phyloP scores from a whole-genome alignment of 2,329 filamentous ascomycete genomes.

The Alternaria ethzedia region DNA sequence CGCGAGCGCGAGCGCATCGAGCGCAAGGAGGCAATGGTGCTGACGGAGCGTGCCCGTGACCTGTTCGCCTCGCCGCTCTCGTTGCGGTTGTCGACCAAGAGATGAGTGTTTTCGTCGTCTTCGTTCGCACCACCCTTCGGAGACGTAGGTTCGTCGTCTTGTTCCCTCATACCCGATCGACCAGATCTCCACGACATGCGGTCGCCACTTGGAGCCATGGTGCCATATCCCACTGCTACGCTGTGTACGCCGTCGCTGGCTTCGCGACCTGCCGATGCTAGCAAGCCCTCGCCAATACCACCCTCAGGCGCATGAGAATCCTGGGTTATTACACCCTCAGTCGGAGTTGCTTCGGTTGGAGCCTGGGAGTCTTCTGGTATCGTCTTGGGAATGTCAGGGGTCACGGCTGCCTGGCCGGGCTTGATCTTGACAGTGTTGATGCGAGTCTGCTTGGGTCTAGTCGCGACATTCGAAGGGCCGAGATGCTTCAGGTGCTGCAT shows the following conservation, averaged over 20 bases:
- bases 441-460: conserved; percentile 64
- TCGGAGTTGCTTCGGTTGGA: conserved; percentile 20
- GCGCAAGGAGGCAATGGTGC: conserved; percentile 43
- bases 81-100: conserved; percentile 25
- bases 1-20: conserved; percentile 31
- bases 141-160: conserved; percentile 29
- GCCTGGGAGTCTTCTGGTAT: conserved; percentile 50
- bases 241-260: conserved; percentile 72
- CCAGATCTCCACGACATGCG: conserved; percentile 40
- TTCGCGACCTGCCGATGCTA: conserved; percentile 61
- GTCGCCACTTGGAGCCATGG: conserved; percentile 42
- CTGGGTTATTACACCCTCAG: conserved; percentile 15
- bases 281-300: conserved; percentile 61
- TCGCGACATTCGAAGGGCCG: conserved; percentile 68
- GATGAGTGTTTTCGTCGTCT: conserved; percentile 21
- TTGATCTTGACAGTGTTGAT: conserved; percentile 71
- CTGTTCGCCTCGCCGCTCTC: conserved; percentile 9
- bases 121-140: conserved; percentile 26
- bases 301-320: conserved; percentile 53
- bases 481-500: conserved; percentile 67
- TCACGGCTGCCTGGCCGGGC: conserved; percentile 64
- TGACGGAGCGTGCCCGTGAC: conserved; percentile 30
- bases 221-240: conserved; percentile 56
- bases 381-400: conserved; percentile 58
- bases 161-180: conserved; percentile 17